Base-by-base conservation (phyloP, 345 rosid genomes). In the Lepidium aucheri region DNA sequence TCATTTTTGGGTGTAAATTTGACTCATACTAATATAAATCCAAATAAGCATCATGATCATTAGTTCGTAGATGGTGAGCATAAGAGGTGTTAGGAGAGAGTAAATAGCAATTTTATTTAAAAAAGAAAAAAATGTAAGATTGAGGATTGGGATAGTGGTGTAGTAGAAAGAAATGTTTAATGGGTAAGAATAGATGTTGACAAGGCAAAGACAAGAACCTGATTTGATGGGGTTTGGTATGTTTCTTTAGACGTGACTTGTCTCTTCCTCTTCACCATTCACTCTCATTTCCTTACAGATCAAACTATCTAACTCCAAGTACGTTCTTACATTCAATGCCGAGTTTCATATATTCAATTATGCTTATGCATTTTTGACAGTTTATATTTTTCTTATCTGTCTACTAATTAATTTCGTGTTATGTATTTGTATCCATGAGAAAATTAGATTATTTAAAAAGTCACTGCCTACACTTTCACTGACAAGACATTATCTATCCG, bases 141-240 rank as follows among this genome's bases (percentile, higher is more conserved):
- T 16, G 30, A 9, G 58, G 34, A 51, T 50, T 30, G 7, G 33
- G 58, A 17, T 54, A 49, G 24, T 33, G 44, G 10, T 46, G 40
- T 60, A 18, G 28, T 26, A 28, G 36, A 40, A 39, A 47, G n/a
- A 69, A 60, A 59, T 20, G 61, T 34, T 61, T 3, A 61, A 69
- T 42, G 63, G 22, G 63, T 43, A 57, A 44, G 17, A 8, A n/a
- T n/a, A n/a, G 64, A 71, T 46, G 64, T 63, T 63, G 52, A 71
- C 58, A 63, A 54, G 43, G 69, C 75, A 71, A 55, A 63, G 42
- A 71, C 57, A 63, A 63, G 63, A 43, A 52, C 58, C 57, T 60
- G 74, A 60, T 60, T 42, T 52, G 69, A 70, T 64, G 45, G 76
- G 75, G 45, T 55, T 63, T 72, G 70, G 52, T 47, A 56, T 72